phyloP scores from a whole-genome alignment of 2,329 filamentous ascomycete genomes.

The Colletotrichum sp. region DNA sequence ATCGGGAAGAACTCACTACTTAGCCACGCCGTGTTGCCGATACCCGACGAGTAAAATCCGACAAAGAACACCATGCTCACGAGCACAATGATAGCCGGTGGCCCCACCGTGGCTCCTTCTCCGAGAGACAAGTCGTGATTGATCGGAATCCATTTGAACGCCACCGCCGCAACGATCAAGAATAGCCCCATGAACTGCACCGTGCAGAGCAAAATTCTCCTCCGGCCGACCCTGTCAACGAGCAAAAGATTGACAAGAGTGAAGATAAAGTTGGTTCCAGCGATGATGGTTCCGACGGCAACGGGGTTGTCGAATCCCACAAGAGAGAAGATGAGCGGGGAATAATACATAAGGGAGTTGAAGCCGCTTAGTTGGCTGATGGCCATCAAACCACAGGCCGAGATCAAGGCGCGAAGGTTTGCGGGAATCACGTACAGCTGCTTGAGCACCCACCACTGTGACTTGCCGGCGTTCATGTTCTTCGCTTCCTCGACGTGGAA shows the following conservation, averaged over 20 bases:
- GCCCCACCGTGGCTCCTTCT: conserved; percentile 32
- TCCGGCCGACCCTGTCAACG: conserved; percentile 50
- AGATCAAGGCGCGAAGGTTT: conserved; percentile 50
- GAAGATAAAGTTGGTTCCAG: conserved; percentile 54
- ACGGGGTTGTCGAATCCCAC: conserved; percentile 55
- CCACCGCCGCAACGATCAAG: conserved; percentile 45
- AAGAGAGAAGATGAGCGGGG: conserved; percentile 51
- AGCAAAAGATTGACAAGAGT: conserved; percentile 51
- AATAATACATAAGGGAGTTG: conserved; percentile 58
- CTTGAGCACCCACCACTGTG: conserved; percentile 45
- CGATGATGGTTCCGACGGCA: conserved; percentile 49
- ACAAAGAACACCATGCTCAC: conserved; percentile 49
- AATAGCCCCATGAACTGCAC: conserved; percentile 49
- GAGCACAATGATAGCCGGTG: conserved; percentile 38
- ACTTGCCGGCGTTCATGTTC: conserved; percentile 42
- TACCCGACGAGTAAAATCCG: conserved; percentile 46
- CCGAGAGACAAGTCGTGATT: conserved; percentile 44
- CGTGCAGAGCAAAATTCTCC: conserved; percentile 47
- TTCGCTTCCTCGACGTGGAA: conserved; percentile 42
- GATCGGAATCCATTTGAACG: conserved; percentile 52
- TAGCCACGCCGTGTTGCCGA: conserved; percentile 54
- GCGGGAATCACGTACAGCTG: conserved; percentile 47
- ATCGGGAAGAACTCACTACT: conserved; percentile 51
- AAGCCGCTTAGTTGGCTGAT: conserved; percentile 57
- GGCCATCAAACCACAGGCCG: conserved; percentile 57